These are phyloP conservation scores for Podaxis sp. DNA, from an alignment of 768 basidiomycete species.

Conservation along the genomic window DNA sequence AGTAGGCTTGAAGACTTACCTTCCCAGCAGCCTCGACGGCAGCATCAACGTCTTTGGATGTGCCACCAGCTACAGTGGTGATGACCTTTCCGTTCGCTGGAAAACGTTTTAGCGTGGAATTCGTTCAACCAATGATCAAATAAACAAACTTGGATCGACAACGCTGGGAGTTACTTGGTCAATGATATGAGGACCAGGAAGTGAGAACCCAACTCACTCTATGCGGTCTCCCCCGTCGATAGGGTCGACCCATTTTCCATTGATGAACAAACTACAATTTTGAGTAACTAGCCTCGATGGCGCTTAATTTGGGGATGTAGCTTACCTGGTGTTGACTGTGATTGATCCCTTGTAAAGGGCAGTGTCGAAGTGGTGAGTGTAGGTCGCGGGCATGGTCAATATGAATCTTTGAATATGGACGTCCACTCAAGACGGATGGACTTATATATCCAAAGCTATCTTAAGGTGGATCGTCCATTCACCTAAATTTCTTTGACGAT, in stretches of 20 bases:
- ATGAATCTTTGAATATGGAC: neutral
- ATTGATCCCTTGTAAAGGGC: slow-evolving; percentile 19
- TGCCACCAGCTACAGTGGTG: slow-evolving; percentile 56
- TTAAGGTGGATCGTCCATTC: neutral
- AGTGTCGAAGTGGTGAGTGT: slow-evolving; percentile 23
- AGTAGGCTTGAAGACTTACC: slow-evolving; percentile 24
- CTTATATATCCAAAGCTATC: neutral
- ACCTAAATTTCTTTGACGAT: neutral
- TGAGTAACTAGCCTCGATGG: neutral
- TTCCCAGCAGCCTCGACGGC: slow-evolving; percentile 70
- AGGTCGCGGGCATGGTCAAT: slow-evolving; percentile 18
- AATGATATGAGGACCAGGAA: neutral
- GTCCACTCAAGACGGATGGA: neutral
- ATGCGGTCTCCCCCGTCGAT: slow-evolving; percentile 48
- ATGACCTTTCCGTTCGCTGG: slow-evolving; percentile 66
- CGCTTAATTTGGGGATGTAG: neutral
- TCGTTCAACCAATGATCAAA: neutral
- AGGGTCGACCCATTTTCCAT: slow-evolving; percentile 63
- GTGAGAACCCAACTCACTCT: slow-evolving; percentile 46
- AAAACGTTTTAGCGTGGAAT: slow-evolving; percentile 5
- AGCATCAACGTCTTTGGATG: slow-evolving; percentile 67
- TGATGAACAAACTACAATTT: slow-evolving; percentile 59
- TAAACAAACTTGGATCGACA: slow-evolving; percentile 48
- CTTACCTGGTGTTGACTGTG: slow-evolving; percentile 23
- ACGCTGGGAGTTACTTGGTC: slow-evolving; percentile 35